Evolutionary conservation across 2,329 filamentous ascomycete species (phyloP), one percentile per base, ranked within the genome.

Genomic region (Lachnellula hyalina): DNA sequence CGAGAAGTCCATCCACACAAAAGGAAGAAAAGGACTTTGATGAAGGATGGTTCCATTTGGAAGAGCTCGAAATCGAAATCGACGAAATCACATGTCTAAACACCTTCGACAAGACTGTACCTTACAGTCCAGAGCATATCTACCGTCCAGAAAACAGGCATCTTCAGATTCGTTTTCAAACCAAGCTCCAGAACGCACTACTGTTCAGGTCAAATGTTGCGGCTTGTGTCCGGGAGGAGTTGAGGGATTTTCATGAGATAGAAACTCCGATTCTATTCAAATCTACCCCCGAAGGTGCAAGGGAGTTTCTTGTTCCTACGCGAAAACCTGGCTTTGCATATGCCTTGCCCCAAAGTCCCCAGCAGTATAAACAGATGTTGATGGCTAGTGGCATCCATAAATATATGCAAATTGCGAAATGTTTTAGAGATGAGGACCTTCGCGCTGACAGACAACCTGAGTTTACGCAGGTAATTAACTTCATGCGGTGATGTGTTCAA

Each of bases 281-380:
- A 71, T 96, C 94, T 0, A 99, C 94, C 0, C 90, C 94, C 0
- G 94, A 99, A 73, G 94, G 94, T 0, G 95, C 94, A 1, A 81
- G 93, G 48, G 94, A 99, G 70, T 99, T 99, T 59, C 72, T 99
- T 5, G 93, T 99, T 4, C 94, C 94, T 0, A 96, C 92, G 0
- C 79, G 94, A 28, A 81, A 79, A 36, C 79, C 78, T 1, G 90
- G 90, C 0, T 75, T 85, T 57, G 91, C 90, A 3, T 99, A 97
- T 71, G 94, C 94, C 8, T 76, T 99, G 19, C 92, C 92, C 0
- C 95, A 99, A 70, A 97, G 93, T 61, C 94, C 94, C 0, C 94
- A 99, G 70, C 94, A 99, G 71, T 99, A 97, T 70, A 99, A 99
- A 74, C 94, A 99, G 74, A 89, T 96, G 2, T 80, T 99, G 42